Conservation (phyloP, 805 yeast genomes). For the Metschnikowia lachancei region DNA sequence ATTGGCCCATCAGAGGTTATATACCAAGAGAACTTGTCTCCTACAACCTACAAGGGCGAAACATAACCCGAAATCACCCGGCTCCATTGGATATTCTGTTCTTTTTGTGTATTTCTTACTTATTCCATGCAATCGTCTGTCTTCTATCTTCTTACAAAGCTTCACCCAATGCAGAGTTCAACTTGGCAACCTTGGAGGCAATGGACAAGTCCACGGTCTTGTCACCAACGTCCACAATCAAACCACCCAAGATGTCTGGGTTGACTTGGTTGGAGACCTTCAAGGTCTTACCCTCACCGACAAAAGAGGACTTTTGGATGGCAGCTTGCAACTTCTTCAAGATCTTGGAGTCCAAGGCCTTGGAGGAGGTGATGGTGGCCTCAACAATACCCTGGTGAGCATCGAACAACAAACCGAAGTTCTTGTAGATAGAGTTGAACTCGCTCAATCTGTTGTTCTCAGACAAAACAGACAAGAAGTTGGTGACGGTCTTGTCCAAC, state of each 20-base stretch:
- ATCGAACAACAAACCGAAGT: conserved; percentile 75
- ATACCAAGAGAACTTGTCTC: no score
- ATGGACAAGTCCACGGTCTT: conserved; percentile 93
- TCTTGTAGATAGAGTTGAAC: conserved; percentile 60
- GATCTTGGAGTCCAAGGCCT: conserved; percentile 76
- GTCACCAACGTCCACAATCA: conserved; percentile 94
- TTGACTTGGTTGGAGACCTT: conserved; percentile 78
- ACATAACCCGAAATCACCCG: no score
- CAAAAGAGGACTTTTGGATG: conserved; percentile 71
- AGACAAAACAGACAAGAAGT: conserved; percentile 81
- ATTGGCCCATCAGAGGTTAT: no score
- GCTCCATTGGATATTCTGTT: background rate
- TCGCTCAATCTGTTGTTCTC: conserved; percentile 90
- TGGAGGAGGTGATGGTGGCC: conserved; percentile 87
- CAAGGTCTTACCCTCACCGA: conserved; percentile 83
- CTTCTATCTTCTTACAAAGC: conserved; percentile 53
- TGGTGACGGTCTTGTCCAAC: conserved; percentile 69
- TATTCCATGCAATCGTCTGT: conserved; percentile 7
- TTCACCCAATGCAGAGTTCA: conserved; percentile 86
- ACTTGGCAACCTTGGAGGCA: conserved; percentile 76
- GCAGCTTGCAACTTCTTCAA: conserved; percentile 77
- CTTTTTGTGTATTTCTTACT: conserved; percentile 6
- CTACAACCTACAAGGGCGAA: no score
- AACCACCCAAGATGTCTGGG: conserved; percentile 93
- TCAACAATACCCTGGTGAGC: conserved; percentile 91